Percentiles rank a stretch among this genome's conserved stretches.
phyloP scores from a whole-genome alignment of 2,329 filamentous ascomycete genomes.

The Colletotrichum scovillei region DNA sequence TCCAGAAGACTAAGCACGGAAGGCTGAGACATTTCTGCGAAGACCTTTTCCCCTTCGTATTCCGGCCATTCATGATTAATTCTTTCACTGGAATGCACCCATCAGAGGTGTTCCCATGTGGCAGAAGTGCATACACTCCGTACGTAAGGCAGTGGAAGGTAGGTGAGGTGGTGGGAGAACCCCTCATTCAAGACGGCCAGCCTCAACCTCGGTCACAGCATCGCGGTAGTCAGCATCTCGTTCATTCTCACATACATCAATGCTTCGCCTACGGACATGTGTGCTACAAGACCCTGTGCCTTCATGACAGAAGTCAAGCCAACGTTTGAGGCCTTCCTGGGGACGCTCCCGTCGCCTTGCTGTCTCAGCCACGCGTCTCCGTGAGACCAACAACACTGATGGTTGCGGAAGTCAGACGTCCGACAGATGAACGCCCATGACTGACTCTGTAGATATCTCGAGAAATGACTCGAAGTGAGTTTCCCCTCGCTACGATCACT shows the following conservation, averaged over 20 bases:
- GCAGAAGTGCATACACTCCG: background rate
- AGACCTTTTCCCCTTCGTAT: background rate
- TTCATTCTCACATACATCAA: background rate
- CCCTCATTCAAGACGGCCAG: background rate
- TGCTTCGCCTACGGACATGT: background rate
- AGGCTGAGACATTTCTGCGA: background rate
- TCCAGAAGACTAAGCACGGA: background rate
- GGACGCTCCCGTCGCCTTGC: background rate
- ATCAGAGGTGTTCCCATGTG: background rate
- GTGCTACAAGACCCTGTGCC: background rate
- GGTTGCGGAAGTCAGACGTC: background rate
- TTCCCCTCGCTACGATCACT: background rate
- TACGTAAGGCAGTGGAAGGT: background rate
- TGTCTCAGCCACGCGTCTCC: background rate
- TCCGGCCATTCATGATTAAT: background rate
- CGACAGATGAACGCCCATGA: background rate
- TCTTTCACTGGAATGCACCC: background rate
- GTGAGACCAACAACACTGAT: background rate
- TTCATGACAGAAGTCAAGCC: background rate
- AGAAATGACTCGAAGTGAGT: background rate
- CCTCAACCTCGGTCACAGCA: background rate
- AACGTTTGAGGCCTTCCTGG: background rate
- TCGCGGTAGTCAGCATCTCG: background rate
- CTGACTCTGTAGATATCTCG: background rate
- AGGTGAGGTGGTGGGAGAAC: background rate